Base-by-base conservation (phyloP, 306 rosid species). In the Senna tora region DNA sequence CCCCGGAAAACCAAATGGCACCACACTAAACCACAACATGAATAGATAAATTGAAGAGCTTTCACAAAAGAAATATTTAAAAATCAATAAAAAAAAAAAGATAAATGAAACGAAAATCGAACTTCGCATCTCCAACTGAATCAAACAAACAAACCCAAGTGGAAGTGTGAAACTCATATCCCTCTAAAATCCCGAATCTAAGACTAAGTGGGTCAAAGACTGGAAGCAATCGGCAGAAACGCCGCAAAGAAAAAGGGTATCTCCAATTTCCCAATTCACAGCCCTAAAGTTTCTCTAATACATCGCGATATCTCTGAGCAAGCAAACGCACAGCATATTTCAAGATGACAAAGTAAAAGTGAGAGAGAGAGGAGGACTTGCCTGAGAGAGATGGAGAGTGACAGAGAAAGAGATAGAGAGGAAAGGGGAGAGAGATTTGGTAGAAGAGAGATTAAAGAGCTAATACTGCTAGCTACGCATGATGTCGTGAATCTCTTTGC, bases 311-410 rank as follows among this genome's bases (percentile, higher is more conserved):
- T 55, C 52, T 41, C 51, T 42, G 7, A 46, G 68, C 38, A 25
- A 66, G 39, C 43, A 66, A 32, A 32, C 59, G 46, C 64, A 57
- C 11, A 55, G 45, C 47, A 67, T 75, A 76, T 71, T 60, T 60
- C 17, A 36, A 33, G 38, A 56, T 59, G 79, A 54, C 72, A 67
- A 60, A 57, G 57, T 34, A 62, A 60, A 74, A 71, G 22, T 67
- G 67, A 43, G 68, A 65, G 71, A 38, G 11, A 69, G 46, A 69
- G 77, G 68, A 72, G 30, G 30, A 25, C 84, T 81, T 81, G 78
- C 79, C 88, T 73, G 75, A 33, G 34, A 62, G 76, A 69, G 15
- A 62, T n/a, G n/a, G 69, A 22, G 82, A 70, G 58, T 1, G 71
- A 69, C 11, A 10, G 39, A 69, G 50, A 73, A 13, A n/a, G 56